phyloP scores from a whole-genome alignment of 345 rosid genomes.

The Durio zibethinus region DNA sequence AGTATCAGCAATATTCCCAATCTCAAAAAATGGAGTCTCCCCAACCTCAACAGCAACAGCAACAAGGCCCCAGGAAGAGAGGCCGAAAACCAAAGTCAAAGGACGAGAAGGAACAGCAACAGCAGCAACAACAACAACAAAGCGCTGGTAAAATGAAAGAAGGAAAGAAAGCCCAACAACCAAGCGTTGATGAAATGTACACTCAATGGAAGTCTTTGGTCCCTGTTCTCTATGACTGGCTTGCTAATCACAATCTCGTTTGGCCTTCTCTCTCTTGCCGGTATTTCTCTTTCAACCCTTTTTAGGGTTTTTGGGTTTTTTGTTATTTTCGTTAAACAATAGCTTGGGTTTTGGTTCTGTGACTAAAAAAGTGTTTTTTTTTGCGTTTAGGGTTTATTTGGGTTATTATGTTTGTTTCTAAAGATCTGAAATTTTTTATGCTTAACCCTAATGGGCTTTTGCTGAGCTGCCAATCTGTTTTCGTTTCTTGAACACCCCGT shows the following conservation, averaged over 20 bases:
- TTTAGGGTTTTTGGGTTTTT: neutral
- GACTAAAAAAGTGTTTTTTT: neutral
- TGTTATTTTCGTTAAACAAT: neutral
- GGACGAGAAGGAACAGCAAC: constrained; percentile 55
- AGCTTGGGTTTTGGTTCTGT: neutral
- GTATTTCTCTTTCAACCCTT: constrained; percentile 29
- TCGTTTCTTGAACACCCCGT: neutral
- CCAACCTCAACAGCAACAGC: constrained; percentile 17
- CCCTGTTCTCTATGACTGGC: constrained; percentile 98
- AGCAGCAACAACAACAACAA: constrained; percentile 14
- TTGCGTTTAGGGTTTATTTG: neutral
- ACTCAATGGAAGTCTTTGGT: constrained; percentile 92
- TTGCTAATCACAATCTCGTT: constrained; percentile 96
- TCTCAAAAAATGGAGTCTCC: constrained; percentile 32
- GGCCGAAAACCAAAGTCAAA: constrained; percentile 91
- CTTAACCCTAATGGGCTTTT: neutral
- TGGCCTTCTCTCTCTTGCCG: constrained; percentile 99
- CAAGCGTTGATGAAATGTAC: constrained; percentile 78
- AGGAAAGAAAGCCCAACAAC: constrained; percentile 46
- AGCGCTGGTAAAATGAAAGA: constrained; percentile 34
- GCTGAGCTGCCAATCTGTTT: neutral
- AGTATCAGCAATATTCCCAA: neutral
- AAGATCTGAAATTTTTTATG: constrained; percentile 1
- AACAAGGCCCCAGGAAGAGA: constrained; percentile 59
- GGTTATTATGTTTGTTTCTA: neutral